Conservation (phyloP, 1,284 basidiomycete species). For the Ustilago trichophora region DNA sequence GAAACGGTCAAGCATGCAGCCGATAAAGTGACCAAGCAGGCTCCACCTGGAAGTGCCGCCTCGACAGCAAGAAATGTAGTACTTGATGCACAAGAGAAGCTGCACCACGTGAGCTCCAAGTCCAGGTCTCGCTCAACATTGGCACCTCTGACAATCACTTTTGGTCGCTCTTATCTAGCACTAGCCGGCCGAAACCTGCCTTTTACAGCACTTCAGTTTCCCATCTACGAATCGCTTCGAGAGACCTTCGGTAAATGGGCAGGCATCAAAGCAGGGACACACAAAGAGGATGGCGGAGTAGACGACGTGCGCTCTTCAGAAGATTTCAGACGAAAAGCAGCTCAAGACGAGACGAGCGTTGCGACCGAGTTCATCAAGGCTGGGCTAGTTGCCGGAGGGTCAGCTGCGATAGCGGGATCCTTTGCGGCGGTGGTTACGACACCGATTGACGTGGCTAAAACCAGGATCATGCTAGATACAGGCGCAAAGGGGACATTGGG, state of each 20-base stretch:
- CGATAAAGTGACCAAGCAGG: slow-evolving; percentile 28
- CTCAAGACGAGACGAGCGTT: slow-evolving; percentile 18
- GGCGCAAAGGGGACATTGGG: slow-evolving; percentile 13
- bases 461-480: slow-evolving; percentile 52
- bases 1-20: slow-evolving; percentile 25
- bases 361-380: slow-evolving; percentile 38
- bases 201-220: slow-evolving; percentile 62
- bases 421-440: slow-evolving; percentile 49
- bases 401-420: slow-evolving; percentile 48
- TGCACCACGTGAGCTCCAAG: slow-evolving; percentile 11
- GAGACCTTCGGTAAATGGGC: slow-evolving; percentile 28
- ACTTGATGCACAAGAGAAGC: slow-evolving; percentile 23
- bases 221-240: slow-evolving; percentile 56
- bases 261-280: slow-evolving; percentile 42
- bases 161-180: slow-evolving; percentile 50
- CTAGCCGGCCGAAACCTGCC: slow-evolving; percentile 58
- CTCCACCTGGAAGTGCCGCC: slow-evolving; percentile 36
- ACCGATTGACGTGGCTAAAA: slow-evolving; percentile 58
- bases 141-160: slow-evolving; percentile 26
- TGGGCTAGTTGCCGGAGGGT: slow-evolving; percentile 46
- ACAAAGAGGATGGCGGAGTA: slow-evolving; percentile 39
- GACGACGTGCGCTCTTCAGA: slow-evolving; percentile 39
- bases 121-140: not conserved
- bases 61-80: slow-evolving; percentile 34
- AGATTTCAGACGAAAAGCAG: slow-evolving; percentile 19